Base-by-base conservation (phyloP, 352 stramenopile genomes). In the Elongisporangium prolatum region DNA sequence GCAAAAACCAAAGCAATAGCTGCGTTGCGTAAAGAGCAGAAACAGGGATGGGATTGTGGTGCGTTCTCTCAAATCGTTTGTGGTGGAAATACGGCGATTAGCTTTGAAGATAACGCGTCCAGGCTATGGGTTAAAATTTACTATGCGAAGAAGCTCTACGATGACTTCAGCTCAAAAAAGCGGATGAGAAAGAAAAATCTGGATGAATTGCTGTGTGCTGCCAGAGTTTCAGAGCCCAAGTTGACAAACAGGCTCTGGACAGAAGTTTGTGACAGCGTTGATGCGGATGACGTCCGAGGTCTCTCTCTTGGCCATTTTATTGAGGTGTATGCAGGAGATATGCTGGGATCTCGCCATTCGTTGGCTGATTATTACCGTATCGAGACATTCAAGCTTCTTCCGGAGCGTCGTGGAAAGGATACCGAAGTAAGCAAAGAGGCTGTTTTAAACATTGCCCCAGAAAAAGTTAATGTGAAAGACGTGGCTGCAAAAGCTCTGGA, bases 351-450 rank as follows among this genome's bases (percentile, higher is more conserved):
- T 34, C 73, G 76, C 0, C 61, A 80, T 37, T 55, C 76, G 2
- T 51, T 86, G 8, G 73, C 64, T 0, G 76, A 84, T 44, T 86
- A 70, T 63, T 80, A 84, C 57, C 65, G 72, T 18, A 86, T 86
- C 22, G 71, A 86, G 48, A 83, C 76, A 1, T 86, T 84, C 61
- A 81, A 75, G 48, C 50, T 86, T 22, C 52, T 84, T 0, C 76
- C 73, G 5, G 71, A 83, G 25, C 61, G 64, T 7, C 74, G 63
- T 2, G 59, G 28, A 3, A 72, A 68, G n/a, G 55, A 65, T 11
- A 20, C 37, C 13, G 68, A 78, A 21, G 52, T 60, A 5, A 83
- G 56, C 48, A 79, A 84, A 40, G 76, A 81, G 50, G 76, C 76
- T 3, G 63, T 67, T 7, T 59, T 82, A 14, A 77, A 53, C 24